Percentiles rank a stretch among this genome's conserved stretches.
phyloP scores from a whole-genome alignment of 352 stramenopile species.

The Phytopythium helicoides region DNA sequence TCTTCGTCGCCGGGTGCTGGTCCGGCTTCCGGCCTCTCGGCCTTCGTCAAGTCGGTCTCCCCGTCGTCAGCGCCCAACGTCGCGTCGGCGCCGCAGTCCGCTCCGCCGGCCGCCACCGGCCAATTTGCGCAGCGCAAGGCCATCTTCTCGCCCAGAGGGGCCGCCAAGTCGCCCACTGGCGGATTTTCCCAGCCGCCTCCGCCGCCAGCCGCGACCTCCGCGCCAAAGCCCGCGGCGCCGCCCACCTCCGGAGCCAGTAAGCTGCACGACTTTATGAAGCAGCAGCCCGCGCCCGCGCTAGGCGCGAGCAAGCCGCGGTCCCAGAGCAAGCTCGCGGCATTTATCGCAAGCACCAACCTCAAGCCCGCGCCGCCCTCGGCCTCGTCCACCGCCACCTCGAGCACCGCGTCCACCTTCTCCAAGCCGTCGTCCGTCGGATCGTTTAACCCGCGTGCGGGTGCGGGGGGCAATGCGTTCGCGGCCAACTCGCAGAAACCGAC shows the following conservation, averaged over 20 bases:
- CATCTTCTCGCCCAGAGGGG: constrained; percentile 46
- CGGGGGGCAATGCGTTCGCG: constrained; percentile 4
- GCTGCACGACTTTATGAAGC: constrained; percentile 76
- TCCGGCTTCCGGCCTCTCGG: constrained; percentile 17
- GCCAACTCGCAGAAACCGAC: constrained; percentile 11
- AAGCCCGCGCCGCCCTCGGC: constrained; percentile 23
- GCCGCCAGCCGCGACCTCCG: constrained; percentile 9
- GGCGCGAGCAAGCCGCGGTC: constrained; percentile 42
- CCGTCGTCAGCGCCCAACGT: constrained; percentile 5
- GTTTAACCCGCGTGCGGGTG: constrained; percentile 23
- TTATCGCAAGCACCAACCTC: constrained; percentile 61
- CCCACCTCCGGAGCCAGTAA: constrained; percentile 45
- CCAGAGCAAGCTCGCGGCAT: constrained; percentile 77
- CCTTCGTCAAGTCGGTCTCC: constrained; percentile 30
- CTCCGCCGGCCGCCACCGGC: constrained; percentile 26
- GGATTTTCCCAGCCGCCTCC: constrained; percentile 5
- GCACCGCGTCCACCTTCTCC: constrained; percentile 6
- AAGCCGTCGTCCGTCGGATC: constrained; percentile 24
- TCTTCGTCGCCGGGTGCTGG: constrained; percentile 11
- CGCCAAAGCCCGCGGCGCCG: constrained; percentile 10
- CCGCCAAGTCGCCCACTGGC: constrained; percentile 15
- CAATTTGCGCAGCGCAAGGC: constrained; percentile 67
- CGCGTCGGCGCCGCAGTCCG: constrained; percentile 22
- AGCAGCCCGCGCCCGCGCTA: constrained; percentile 40
- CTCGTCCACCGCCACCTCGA: constrained; percentile 12